These are phyloP conservation scores for Fraxinus latifolia DNA, from an alignment of 305 asterid species.

Conservation along the genomic window DNA sequence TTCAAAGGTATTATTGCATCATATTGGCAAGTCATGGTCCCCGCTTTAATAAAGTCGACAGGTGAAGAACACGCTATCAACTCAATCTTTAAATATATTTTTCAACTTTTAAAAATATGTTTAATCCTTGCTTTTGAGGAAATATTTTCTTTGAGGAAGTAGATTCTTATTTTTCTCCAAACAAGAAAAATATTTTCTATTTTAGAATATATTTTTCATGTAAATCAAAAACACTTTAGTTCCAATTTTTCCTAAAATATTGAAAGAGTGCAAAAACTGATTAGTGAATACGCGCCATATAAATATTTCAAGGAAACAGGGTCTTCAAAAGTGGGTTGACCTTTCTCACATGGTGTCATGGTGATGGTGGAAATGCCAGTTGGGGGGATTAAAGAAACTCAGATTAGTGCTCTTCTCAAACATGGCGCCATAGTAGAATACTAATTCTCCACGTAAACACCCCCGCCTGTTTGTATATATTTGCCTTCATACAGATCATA, in stretches of 20 bases:
- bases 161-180: too few relatives aligned
- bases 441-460: background rate
- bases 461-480: background rate
- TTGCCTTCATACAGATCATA: background rate
- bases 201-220: too few relatives aligned
- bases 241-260: background rate
- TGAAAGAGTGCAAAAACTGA: background rate
- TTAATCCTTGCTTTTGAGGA: too few relatives aligned
- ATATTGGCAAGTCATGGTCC: background rate
- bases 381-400: background rate
- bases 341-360: background rate
- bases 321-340: background rate
- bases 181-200: too few relatives aligned
- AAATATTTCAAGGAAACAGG: background rate
- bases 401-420: background rate
- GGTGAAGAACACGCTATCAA: background rate
- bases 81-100: too few relatives aligned
- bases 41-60: background rate
- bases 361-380: background rate
- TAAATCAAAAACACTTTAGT: too few relatives aligned
- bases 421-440: background rate
- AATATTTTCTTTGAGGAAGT: too few relatives aligned
- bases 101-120: too few relatives aligned
- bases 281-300: background rate
- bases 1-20: background rate